These are phyloP conservation scores for Psilocybe cyanescens DNA, from an alignment of 768 basidiomycete species.

Conservation along the genomic window DNA sequence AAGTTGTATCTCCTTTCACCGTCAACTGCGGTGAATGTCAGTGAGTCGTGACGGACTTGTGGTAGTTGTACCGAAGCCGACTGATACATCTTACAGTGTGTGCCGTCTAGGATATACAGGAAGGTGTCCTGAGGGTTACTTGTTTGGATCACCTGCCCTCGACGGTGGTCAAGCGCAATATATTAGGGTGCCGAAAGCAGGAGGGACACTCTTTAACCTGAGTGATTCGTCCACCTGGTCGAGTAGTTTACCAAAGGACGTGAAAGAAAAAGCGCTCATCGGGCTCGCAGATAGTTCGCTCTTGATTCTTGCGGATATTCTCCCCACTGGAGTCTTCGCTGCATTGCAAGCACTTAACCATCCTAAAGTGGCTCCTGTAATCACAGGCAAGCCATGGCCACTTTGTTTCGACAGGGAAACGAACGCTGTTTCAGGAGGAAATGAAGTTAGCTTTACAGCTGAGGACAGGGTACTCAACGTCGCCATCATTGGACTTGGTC, in stretches of 20 bases:
- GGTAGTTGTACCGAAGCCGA: not conserved
- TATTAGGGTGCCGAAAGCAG: constrained; percentile 77
- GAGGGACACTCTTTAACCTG: constrained; percentile 75
- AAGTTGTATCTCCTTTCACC: constrained; percentile 81
- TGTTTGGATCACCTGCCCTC: constrained; percentile 70
- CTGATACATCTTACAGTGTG: constrained; percentile 42
- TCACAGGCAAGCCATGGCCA: constrained; percentile 67
- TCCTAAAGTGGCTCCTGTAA: constrained; percentile 65
- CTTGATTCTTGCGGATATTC: constrained; percentile 75
- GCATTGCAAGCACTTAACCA: constrained; percentile 74
- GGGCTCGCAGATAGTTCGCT: constrained; percentile 65
- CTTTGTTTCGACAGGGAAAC: constrained; percentile 36
- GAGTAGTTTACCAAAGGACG: constrained; percentile 36
- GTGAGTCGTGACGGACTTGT: constrained; percentile 43
- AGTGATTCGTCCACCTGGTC: constrained; percentile 51
- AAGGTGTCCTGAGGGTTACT: constrained; percentile 60
- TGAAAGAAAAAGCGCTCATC: constrained; percentile 40
- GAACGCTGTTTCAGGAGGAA: constrained; percentile 20
- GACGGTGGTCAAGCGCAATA: constrained; percentile 84
- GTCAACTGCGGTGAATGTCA: constrained; percentile 86
- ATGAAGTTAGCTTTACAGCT: constrained; percentile 36
- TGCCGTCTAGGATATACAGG: constrained; percentile 77
- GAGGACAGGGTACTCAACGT: constrained; percentile 61
- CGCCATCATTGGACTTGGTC: constrained; percentile 76
- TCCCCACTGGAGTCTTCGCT: constrained; percentile 82